Conservation (phyloP, 306 rosid genomes). For the Malus fusca region DNA sequence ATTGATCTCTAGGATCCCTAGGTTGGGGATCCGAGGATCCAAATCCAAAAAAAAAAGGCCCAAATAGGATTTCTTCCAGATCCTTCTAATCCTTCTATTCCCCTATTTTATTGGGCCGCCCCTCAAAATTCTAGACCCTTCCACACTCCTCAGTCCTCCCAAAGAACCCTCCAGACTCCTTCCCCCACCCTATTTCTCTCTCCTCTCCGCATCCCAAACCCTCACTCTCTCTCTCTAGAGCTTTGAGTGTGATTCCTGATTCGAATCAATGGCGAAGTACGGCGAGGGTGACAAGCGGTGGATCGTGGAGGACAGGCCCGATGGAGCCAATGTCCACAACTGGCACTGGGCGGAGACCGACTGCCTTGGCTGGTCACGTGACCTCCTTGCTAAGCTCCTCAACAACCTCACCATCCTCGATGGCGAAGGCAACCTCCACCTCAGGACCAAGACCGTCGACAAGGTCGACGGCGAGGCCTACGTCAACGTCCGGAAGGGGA, state of each 20-base stretch:
- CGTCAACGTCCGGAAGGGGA: conserved; percentile 83
- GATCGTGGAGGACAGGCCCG: conserved; percentile 92
- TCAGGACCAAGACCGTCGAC: conserved; percentile 46
- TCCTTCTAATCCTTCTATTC: background rate
- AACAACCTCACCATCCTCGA: conserved; percentile 46
- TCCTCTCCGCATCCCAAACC: background rate
- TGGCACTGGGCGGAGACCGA: conserved; percentile 99
- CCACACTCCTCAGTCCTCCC: background rate
- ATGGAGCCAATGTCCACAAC: conserved; percentile 94
- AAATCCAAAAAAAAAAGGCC: background rate
- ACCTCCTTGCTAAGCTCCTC: conserved; percentile 56
- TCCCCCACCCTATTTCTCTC: background rate
- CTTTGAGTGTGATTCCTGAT: background rate
- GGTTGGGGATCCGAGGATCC: too few species aligned
- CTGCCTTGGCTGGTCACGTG: conserved; percentile 80
- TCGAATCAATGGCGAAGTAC: conserved; percentile 52
- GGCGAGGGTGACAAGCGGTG: conserved; percentile 98
- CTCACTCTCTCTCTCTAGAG: background rate
- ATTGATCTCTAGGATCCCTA: too few species aligned
- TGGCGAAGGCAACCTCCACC: conserved; percentile 58
- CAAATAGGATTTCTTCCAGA: background rate
- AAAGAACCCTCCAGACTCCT: background rate
- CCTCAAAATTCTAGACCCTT: conserved; percentile 1
- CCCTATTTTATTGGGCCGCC: conserved; percentile 5
- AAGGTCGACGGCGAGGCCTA: conserved; percentile 85